Evolutionary conservation across 2,329 filamentous ascomycete species (phyloP), one percentile per base, ranked within the genome.

Genomic region (Botrytis medusae): DNA sequence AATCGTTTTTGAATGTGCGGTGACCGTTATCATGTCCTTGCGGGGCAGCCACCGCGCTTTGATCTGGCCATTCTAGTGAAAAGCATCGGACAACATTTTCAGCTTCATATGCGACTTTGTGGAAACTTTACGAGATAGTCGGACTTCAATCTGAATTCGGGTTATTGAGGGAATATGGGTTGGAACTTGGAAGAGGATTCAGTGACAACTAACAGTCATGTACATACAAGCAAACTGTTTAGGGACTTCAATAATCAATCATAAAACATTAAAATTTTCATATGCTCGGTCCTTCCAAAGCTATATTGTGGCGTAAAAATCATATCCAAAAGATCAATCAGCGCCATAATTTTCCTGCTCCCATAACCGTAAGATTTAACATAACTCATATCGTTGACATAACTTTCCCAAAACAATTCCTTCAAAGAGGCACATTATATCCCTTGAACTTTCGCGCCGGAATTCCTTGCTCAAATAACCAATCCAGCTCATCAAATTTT

Each of bases 401-500:
- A 42, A 32, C 9, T n/a, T 2, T 42, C 14, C 20, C 10, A 5
- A 29, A 44, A 2, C 2, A 6, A 32, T 9, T 25, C 34, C 37
- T 32, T 73, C 34, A 73, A 12, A 54, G 25, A 46, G 68, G 72
- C 16, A 73, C 37, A 12, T 37, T 37, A 29, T 71, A 73, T 9
- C 60, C 46, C 40, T 71, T 64, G 10, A 71, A 71, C 40, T 46
- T 71, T 48, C 67, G 69, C 32, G 72, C 72, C 25, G 72, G 68
- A 29, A 73, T 20, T 18, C 42, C 34, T 6, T 63, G 67, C 48
- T 61, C 57, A 70, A 73, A 73, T 14, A 73, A 37, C 64, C 57
- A 70, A 57, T 73, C 71, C 34, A 73, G 29, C n/a, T 73, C 65
- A 22, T 73, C 71, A 51, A 61, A 73, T 2, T 12, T 69, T 46